These are phyloP conservation scores for Kluyveromyces nonfermentans DNA, from an alignment of 805 yeast genomes.

Conservation along the genomic window DNA sequence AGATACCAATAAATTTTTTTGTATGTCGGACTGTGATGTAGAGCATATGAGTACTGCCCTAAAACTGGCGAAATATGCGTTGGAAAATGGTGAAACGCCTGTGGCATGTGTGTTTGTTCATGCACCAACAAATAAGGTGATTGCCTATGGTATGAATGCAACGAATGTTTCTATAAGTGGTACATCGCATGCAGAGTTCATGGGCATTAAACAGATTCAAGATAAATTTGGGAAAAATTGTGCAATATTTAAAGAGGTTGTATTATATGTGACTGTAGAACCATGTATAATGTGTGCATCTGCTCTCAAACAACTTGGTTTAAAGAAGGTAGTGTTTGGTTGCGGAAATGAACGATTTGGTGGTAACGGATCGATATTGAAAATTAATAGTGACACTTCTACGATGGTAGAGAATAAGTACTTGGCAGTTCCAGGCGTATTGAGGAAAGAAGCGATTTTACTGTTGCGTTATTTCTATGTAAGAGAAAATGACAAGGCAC, in stretches of 20 bases:
- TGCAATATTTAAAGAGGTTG: conserved; percentile 43
- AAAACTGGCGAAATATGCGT: conserved; percentile 52
- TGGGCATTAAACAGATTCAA: conserved; percentile 55
- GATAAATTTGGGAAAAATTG: conserved; percentile 16
- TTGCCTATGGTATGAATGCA: conserved; percentile 75
- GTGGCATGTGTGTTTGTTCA: conserved; percentile 72
- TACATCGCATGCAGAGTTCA: conserved; percentile 86
- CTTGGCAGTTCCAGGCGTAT: conserved; percentile 63
- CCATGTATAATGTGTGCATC: conserved; percentile 99
- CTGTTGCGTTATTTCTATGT: conserved; percentile 76
- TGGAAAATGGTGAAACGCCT: conserved; percentile 66
- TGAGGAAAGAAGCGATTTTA: conserved; percentile 74
- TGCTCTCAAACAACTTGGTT: conserved; percentile 71
- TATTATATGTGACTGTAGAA: conserved; percentile 88
- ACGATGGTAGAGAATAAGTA: conserved; percentile 29
- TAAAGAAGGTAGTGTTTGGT: conserved; percentile 72
- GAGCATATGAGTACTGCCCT: conserved; percentile 43
- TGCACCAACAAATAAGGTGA: conserved; percentile 33
- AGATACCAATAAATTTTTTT: no score
- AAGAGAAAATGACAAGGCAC: conserved; percentile 78
- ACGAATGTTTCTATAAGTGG: conserved; percentile 83
- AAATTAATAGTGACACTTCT: conserved; percentile 40
- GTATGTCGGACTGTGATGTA: not conserved
- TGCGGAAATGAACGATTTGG: conserved; percentile 95
- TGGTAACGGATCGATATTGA: conserved; percentile 83